phyloP scores from a whole-genome alignment of 352 stramenopile species.

The Globisporangium orthogonon region DNA sequence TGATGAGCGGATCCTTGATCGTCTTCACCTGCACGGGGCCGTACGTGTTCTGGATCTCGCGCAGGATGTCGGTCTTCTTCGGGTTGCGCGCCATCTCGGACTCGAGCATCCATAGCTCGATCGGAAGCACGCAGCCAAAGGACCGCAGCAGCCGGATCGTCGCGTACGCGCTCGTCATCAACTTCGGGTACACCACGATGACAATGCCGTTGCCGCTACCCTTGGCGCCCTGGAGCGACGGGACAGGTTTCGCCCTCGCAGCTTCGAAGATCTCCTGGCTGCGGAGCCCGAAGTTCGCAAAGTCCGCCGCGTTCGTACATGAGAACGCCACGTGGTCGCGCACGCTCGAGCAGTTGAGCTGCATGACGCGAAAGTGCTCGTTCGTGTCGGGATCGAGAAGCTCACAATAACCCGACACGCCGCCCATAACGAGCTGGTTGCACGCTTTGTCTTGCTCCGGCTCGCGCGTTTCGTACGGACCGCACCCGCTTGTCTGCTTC shows the following conservation, averaged over 20 bases:
- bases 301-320: slow-evolving; percentile 47
- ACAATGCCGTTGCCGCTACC: slow-evolving; percentile 49
- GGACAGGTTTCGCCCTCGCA: slow-evolving; percentile 8
- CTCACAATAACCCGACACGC: slow-evolving; percentile 60
- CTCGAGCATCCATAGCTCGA: slow-evolving; percentile 69
- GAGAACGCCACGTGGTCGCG: slow-evolving; percentile 40
- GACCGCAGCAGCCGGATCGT: slow-evolving; percentile 42
- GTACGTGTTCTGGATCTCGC: slow-evolving; percentile 26
- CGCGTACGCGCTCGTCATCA: slow-evolving; percentile 63
- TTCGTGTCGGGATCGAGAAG: slow-evolving; percentile 43
- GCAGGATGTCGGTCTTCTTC: slow-evolving; percentile 19
- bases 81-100: slow-evolving; percentile 29
- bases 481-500: slow-evolving; percentile 46
- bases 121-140: slow-evolving; percentile 43
- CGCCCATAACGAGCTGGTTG: slow-evolving; percentile 29
- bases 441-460: slow-evolving; percentile 43
- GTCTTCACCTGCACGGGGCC: slow-evolving; percentile 33
- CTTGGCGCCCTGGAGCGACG: slow-evolving; percentile 18
- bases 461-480: slow-evolving; percentile 36
- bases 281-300: slow-evolving; percentile 52
- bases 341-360: slow-evolving; percentile 54
- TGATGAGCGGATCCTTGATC: slow-evolving; percentile 38
- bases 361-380: slow-evolving; percentile 66
- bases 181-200: slow-evolving; percentile 65
- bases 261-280: slow-evolving; percentile 27